Percentiles rank a stretch among this genome's conserved stretches.
These are phyloP conservation scores for Kodamaea restingae DNA, from an alignment of 805 yeast genomes.

Conservation along the genomic window DNA sequence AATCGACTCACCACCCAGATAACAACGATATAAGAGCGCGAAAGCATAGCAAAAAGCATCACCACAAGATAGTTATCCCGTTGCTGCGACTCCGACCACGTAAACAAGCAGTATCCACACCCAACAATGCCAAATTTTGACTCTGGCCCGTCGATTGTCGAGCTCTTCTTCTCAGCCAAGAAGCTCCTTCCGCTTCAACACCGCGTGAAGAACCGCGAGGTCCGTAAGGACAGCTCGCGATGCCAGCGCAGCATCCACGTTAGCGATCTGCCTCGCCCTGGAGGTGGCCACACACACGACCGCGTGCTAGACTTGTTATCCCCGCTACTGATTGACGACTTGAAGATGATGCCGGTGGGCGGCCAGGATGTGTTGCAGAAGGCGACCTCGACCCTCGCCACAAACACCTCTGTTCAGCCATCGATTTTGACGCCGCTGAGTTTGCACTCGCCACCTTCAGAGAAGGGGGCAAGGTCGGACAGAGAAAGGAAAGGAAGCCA, in stretches of 20 bases:
- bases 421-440: constrained; percentile 6
- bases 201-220: constrained; percentile 36
- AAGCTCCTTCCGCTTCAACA: constrained; percentile 36
- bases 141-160: constrained; percentile 35
- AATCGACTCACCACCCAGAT: no score
- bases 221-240: constrained; percentile 30
- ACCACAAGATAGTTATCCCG: neutral
- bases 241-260: constrained; percentile 18
- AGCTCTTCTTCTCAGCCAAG: constrained; percentile 40
- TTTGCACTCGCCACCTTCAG: constrained; percentile 7
- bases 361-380: neutral
- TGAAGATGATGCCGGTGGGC: no score
- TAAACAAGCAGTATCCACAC: neutral
- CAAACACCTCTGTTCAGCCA: neutral
- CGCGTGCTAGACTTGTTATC: constrained; percentile 36
- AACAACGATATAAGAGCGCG: no score
- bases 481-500: no score
- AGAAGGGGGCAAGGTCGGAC: no score
- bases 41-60: neutral
- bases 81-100: no score
- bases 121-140: constrained; percentile 12
- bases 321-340: constrained; percentile 38
- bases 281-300: constrained; percentile 11
- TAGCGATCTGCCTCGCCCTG: constrained; percentile 1
- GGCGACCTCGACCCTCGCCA: constrained; percentile 4